These are phyloP conservation scores for Chernovozyma sophiae-reginae DNA, from an alignment of 1,139 yeast species.

Conservation along the genomic window DNA sequence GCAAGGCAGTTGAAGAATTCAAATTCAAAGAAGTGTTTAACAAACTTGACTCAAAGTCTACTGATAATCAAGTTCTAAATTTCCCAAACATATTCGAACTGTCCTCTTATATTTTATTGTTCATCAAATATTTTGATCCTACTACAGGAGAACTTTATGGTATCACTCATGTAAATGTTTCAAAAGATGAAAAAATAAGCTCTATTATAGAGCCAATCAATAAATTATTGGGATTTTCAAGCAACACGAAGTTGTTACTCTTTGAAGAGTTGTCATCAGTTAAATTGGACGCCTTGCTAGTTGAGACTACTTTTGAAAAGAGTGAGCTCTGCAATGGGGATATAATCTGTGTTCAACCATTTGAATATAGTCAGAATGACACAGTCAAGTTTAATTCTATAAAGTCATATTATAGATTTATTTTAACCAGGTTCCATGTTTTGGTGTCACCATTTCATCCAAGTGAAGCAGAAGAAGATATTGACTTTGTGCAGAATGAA, in stretches of 20 bases:
- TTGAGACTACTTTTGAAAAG: conserved; percentile 48
- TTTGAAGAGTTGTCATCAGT: conserved; percentile 72
- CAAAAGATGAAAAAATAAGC: conserved; percentile 45
- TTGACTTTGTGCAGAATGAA: conserved; percentile 31
- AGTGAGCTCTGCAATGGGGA: conserved; percentile 78
- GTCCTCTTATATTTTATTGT: conserved; percentile 45
- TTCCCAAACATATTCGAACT: conserved; percentile 22
- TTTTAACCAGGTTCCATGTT: conserved; percentile 65
- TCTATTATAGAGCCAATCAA: conserved; percentile 42
- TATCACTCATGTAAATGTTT: conserved; percentile 56
- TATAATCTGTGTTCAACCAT: conserved; percentile 56
- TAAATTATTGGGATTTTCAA: conserved; percentile 42
- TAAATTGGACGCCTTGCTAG: conserved; percentile 50
- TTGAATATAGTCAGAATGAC: neutral
- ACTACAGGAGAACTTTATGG: conserved; percentile 53
- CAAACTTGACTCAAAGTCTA: conserved; percentile 13
- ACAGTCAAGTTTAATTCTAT: conserved; percentile 27
- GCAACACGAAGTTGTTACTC: conserved; percentile 37
- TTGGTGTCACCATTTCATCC: conserved; percentile 46
- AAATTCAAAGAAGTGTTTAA: conserved; percentile 19
- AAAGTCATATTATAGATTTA: conserved; percentile 55
- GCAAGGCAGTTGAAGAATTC: conserved; percentile 20
- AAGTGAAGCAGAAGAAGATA: conserved; percentile 47
- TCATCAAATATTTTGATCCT: conserved; percentile 70
- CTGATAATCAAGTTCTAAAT: conserved; percentile 4